Percentiles rank a stretch among this genome's conserved stretches.
phyloP scores from a whole-genome alignment of 441 rosid species.

The Corymbia citriodora region DNA sequence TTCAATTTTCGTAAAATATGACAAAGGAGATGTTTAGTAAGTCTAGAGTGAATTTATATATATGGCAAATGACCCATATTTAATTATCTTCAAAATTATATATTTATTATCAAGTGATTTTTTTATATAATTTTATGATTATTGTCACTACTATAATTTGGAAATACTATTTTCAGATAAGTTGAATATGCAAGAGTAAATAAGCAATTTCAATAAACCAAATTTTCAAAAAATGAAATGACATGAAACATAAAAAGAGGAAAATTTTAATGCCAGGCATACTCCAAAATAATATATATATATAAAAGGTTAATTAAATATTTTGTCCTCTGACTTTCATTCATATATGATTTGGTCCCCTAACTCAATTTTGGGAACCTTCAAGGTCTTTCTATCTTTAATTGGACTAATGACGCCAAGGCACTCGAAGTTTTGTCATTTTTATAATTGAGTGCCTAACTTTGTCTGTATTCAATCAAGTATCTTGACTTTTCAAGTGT shows the following conservation, averaged over 20 bases:
- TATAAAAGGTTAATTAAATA: background rate
- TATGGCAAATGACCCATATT: background rate
- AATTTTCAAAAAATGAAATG: background rate
- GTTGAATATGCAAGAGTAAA: background rate
- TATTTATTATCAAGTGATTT: background rate
- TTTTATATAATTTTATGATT: background rate
- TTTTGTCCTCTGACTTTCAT: background rate
- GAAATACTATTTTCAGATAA: background rate
- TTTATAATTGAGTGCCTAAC: background rate
- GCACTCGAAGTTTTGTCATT: background rate
- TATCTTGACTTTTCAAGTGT: background rate
- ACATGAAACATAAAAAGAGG: background rate
- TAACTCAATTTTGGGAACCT: background rate
- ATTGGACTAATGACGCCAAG: background rate
- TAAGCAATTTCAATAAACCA: background rate
- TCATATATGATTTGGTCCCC: background rate
- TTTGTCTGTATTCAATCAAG: background rate
- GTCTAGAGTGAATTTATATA: background rate
- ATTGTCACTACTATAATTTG: background rate
- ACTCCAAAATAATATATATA: background rate
- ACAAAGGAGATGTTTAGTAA: background rate
- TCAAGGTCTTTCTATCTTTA: background rate
- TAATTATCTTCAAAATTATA: background rate
- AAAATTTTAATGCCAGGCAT: background rate
- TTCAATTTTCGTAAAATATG: background rate